Conservation (phyloP, 768 basidiomycete genomes). For the Rhodotorula babjevae region DNA sequence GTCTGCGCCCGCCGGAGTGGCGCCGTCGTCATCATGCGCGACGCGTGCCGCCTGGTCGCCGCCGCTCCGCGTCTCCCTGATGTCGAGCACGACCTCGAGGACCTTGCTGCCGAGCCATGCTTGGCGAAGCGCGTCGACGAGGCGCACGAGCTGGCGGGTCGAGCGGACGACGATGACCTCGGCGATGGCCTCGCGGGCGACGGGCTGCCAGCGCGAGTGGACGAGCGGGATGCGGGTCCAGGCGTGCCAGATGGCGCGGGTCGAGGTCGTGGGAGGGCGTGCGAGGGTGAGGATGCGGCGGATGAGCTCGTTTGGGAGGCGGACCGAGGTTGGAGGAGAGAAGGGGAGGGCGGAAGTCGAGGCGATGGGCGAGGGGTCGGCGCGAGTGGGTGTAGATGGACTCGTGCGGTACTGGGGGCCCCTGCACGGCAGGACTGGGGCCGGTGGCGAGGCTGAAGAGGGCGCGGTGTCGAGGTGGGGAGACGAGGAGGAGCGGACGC, state of each 20-base stretch:
- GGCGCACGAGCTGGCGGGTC: background rate
- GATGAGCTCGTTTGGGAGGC: conserved; percentile 26
- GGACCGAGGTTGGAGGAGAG: background rate
- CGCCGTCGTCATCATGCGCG: too few relatives aligned
- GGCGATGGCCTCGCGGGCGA: background rate
- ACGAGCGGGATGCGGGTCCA: background rate
- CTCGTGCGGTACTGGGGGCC: too few relatives aligned
- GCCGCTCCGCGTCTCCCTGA: conserved; percentile 8
- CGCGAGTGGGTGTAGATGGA: too few relatives aligned
- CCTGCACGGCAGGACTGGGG: too few relatives aligned
- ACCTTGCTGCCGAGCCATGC: background rate
- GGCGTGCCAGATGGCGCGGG: background rate
- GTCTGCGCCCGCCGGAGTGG: too few relatives aligned
- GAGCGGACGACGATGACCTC: background rate
- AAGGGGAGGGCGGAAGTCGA: conserved; percentile 10
- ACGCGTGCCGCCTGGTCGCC: too few relatives aligned
- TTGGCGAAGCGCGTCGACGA: background rate
- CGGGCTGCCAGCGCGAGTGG: conserved; percentile 17
- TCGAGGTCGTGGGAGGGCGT: background rate
- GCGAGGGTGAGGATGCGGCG: conserved; percentile 16
- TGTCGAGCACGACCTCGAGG: conserved; percentile 17
- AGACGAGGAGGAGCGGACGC: background rate
- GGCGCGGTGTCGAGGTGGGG: too few relatives aligned
- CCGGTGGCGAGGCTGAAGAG: too few relatives aligned
- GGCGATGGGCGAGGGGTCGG: too few relatives aligned